Evolutionary conservation across 805 yeast genomes (phyloP), one percentile per base, ranked within the genome.

Genomic region (Candida piceae): DNA sequence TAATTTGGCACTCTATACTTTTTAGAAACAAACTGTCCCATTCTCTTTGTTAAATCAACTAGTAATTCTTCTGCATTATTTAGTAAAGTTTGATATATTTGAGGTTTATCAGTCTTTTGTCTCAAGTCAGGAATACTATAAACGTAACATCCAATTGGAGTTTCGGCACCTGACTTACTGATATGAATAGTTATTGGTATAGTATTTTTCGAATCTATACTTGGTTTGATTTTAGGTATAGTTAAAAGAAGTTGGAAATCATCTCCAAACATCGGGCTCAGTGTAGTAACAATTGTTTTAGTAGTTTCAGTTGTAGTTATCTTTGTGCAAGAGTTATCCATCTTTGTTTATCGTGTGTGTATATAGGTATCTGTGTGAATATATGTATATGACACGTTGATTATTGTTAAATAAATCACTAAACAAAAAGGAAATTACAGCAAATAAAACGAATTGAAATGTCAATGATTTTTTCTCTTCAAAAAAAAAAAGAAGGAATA

Each of bases 1-100:
- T 74, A 74, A 13, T 67, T 53, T 2, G 78, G 78, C 11, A 53
- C 46, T 3, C 49, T 47, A 38, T 60, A 70, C 39, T 63, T 69
- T 40, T 62, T 63, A 4, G 66, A 55, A 0, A 72, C 44, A n/a
- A 69, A 44, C 11, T 53, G 58, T 1, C 75, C 69, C 7, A 74
- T 41, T 41, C 70, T 63, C 22, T 61, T 63, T 0, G 74, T 57
- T 27, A 70, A 44, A 36, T 74, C 79, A 17, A 70, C 55, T 19
- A 64, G 39, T 0, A 50, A 46, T 29, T 67, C 72, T 19, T 61
- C 58, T 1, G 72, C 50, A 35, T 66, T 64, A 38, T 70, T 68
- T 20, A 73, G 52, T 16, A 70, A 52, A 0, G 76, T 66, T 42
- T 70, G 72, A 36, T 62, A 62, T 4, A 67, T 58, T 19, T 63